These are phyloP conservation scores for Suhomyces terraborum DNA, from an alignment of 1,139 yeast species.

Conservation along the genomic window DNA sequence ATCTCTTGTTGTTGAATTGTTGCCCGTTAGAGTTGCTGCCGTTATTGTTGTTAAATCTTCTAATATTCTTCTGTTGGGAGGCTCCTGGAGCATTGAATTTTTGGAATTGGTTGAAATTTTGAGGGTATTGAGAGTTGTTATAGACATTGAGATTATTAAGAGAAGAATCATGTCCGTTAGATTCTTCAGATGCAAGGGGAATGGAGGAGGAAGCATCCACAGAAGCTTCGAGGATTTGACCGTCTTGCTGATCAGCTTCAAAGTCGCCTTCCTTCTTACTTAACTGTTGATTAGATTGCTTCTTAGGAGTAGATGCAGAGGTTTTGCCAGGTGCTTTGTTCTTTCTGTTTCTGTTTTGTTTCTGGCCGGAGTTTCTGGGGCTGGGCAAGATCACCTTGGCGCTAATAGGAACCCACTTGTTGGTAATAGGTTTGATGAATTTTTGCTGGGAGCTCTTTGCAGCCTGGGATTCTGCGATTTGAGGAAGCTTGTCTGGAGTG, in stretches of 20 bases:
- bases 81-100: constrained; percentile 12
- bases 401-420: constrained; percentile 88
- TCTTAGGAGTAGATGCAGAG: constrained; percentile 14
- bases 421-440: constrained; percentile 60
- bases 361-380: constrained; percentile 29
- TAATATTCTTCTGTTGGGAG: constrained; percentile 24
- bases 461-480: constrained; percentile 25
- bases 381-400: constrained; percentile 65
- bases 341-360: constrained; percentile 37
- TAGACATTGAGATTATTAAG: constrained; percentile 9
- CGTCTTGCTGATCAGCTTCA: constrained; percentile 6
- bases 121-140: constrained; percentile 8
- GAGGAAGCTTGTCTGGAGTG: constrained; percentile 48
- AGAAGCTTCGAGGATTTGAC: constrained; percentile 1
- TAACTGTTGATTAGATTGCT: constrained; percentile 6
- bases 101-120: constrained; percentile 18
- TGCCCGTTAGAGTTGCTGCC: constrained; percentile 16
- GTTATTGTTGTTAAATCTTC: constrained; percentile 18
- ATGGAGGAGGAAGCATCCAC: constrained; percentile 1
- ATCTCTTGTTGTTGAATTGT: constrained; percentile 22
- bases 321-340: constrained; percentile 28
- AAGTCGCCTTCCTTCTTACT: constrained; percentile 13
- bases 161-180: constrained; percentile 9
- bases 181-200: constrained; percentile 13
- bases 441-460: constrained; percentile 46